Evolutionary conservation across 495 filamentous ascomycete species (phyloP).

Genomic region (Xylaria grammica): DNA sequence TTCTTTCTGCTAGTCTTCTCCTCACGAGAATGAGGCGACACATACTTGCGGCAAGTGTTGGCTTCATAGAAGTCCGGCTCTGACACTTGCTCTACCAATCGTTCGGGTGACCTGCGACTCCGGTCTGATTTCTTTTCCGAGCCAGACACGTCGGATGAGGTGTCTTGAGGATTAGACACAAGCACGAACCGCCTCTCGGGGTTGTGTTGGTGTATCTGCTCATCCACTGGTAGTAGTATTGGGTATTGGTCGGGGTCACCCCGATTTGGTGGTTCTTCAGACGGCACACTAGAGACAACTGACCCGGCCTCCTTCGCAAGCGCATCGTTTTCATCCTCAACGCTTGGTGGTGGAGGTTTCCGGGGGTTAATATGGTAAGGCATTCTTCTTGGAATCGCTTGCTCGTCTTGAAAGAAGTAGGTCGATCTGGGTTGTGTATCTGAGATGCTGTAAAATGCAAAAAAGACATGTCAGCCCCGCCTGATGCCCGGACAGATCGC

Average conservation of each 20-base stretch:
- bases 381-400: slow-evolving; percentile 13
- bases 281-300: slow-evolving; percentile 28
- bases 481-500: not conserved
- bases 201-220: slow-evolving; percentile 42
- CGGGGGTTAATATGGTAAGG: slow-evolving; percentile 17
- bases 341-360: slow-evolving; percentile 46
- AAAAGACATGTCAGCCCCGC: slow-evolving; percentile 5
- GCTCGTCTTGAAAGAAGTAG: slow-evolving; percentile 13
- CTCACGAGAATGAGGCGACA: slow-evolving; percentile 31
- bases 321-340: slow-evolving; percentile 53
- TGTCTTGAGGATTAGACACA: slow-evolving; percentile 38
- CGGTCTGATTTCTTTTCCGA: slow-evolving; percentile 16
- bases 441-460: not conserved
- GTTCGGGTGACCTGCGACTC: slow-evolving; percentile 30
- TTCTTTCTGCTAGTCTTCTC: slow-evolving; percentile 29
- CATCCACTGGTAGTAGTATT: slow-evolving; percentile 42
- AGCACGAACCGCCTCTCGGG: slow-evolving; percentile 55
- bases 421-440: slow-evolving; percentile 1
- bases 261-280: slow-evolving; percentile 48
- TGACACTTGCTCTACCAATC: slow-evolving; percentile 17
- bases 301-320: slow-evolving; percentile 50
- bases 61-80: slow-evolving; percentile 41
- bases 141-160: slow-evolving; percentile 27
- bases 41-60: slow-evolving; percentile 49
- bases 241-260: slow-evolving; percentile 51